Conservation (phyloP, 345 rosid genomes). For the Euclidium syriacum region DNA sequence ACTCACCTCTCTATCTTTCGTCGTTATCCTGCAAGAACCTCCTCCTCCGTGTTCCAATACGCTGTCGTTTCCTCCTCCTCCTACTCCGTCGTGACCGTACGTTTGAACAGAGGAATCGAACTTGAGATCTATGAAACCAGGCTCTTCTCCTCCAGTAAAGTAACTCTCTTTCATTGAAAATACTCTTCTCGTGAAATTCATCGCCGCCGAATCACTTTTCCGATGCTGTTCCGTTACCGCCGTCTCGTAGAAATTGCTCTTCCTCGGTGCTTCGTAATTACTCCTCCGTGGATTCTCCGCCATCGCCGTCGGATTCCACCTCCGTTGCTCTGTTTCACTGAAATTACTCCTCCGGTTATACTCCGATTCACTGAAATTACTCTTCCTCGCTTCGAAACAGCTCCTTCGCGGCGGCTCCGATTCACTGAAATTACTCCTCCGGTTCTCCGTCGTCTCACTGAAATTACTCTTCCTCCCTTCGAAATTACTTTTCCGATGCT, state of each 20-base stretch:
- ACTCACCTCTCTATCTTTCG: constrained; percentile 58
- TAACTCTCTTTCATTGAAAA: constrained; percentile 71
- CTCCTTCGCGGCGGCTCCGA: constrained; percentile 50
- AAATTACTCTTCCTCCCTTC: constrained; percentile 32
- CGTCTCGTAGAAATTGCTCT: constrained; percentile 41
- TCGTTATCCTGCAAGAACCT: constrained; percentile 60
- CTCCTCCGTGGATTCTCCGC: constrained; percentile 33
- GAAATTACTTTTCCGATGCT: constrained; percentile 20
- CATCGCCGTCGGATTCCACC: constrained; percentile 35
- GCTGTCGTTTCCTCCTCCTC: constrained; percentile 49
- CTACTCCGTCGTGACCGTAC: constrained; percentile 45
- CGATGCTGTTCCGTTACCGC: constrained; percentile 28
- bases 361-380: constrained; percentile 59
- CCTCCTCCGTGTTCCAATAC: constrained; percentile 36
- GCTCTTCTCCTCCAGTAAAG: constrained; percentile 65
- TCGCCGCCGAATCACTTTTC: constrained; percentile 21
- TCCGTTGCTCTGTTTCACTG: constrained; percentile 38
- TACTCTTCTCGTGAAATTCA: constrained; percentile 46
- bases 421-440: constrained; percentile 74
- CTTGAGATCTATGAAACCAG: constrained; percentile 84
- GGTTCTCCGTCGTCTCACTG: constrained; percentile 35
- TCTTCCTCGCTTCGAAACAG: constrained; percentile 58
- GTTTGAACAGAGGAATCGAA: constrained; percentile 48
- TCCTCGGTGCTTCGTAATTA: constrained; percentile 46
- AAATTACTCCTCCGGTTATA: constrained; percentile 41